Evolutionary conservation across 2,329 filamentous ascomycete genomes (phyloP).

Genomic region (Alternaria sp.): DNA sequence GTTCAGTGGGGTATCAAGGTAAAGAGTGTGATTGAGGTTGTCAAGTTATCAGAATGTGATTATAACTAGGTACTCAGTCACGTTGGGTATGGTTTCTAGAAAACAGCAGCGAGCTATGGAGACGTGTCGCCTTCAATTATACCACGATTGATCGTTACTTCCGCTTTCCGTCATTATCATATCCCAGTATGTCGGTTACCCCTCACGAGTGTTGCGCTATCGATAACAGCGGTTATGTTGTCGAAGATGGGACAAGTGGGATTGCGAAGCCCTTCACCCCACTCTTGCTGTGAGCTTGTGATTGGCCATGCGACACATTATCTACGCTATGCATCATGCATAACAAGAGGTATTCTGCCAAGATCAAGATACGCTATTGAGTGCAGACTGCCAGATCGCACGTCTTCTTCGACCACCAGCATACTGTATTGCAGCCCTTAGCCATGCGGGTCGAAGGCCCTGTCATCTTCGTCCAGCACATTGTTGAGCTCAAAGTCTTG

Average conservation of each 20-base stretch:
- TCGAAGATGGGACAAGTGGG: conserved; percentile 17
- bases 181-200: not conserved
- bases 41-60: not conserved
- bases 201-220: not conserved
- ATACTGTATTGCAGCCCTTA: not conserved
- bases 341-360: not conserved
- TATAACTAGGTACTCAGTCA: not conserved
- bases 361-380: not conserved
- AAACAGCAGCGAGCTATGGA: not conserved
- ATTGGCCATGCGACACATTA: not conserved
- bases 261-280: conserved; percentile 5
- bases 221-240: not conserved
- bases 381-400: not conserved
- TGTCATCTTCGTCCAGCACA: not conserved
- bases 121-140: not conserved
- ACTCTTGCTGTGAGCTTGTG: not conserved
- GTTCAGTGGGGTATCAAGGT: not conserved
- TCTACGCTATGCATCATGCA: not conserved
- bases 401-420: not conserved
- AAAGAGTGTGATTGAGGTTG: too few species aligned
- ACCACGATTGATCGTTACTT: not conserved
- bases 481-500: not conserved
- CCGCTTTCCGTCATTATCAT: too few species aligned
- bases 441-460: not conserved
- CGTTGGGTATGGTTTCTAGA: not conserved